Evolutionary conservation across 768 basidiomycete species (phyloP), one percentile per base, ranked within the genome.

Genomic region (Rhizopogon sp.): DNA sequence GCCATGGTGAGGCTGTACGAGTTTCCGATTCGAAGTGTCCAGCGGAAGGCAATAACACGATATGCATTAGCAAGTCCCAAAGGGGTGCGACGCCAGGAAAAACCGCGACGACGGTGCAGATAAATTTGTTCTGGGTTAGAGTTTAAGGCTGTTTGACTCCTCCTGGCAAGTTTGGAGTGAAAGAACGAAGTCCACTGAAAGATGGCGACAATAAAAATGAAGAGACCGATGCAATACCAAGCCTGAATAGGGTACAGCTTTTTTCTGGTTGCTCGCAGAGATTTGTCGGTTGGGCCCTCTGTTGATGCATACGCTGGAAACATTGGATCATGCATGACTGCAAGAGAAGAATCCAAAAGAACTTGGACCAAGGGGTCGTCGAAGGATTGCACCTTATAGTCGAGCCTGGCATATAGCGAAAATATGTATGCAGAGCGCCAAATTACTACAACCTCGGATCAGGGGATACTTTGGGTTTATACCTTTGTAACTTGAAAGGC

Each of bases 211-310:
- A 79, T 62, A 46, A 66, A 70, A 54, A 80, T 72, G 65, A 79
- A 73, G 55, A 66, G 63, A 9, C 70, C 74, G 31, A 79, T 41
- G 55, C 75, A 67, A 61, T 73, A 79, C 68, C 76, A 74, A 20
- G 75, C 64, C 55, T 76, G 67, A 40, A 70, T 64, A 3, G 79
- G 74, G 59, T 79, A 79, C 28, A 58, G 44, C 13, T 60, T 60
- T 44, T 60, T 61, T 13, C 70, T 59, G 8, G 61, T 50, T 17
- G 64, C 52, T 35, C 68, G 67, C 46, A 71, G 55, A 17, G 57
- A 56, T 45, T 65, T 66, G 57, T 72, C 65, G 17, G 61, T 53
- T 1, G 40, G 40, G 11, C 39, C 52, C 10, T 11, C 28, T 31
- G 40, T 14, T 5, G 28, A 17, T 33, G 50, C 11, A 52, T 22